Conservation (phyloP, 768 basidiomycete genomes). For the Roridomyces roridus region DNA sequence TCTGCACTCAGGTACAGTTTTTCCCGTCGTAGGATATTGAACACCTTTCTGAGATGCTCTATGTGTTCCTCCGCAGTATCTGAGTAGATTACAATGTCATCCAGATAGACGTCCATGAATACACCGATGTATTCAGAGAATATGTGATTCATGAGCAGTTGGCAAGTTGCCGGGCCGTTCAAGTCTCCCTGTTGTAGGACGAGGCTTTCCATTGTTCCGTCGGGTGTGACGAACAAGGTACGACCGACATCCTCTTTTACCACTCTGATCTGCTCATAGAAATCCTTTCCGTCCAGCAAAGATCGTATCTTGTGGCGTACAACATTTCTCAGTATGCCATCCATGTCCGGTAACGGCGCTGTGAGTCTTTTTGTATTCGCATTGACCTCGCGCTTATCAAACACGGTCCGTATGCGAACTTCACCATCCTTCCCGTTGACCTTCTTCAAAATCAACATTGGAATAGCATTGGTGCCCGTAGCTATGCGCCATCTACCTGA, state of each 20-base stretch:
- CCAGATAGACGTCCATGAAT: slow-evolving; percentile 36
- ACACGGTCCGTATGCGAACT: slow-evolving; percentile 29
- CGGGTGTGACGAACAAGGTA: slow-evolving; percentile 36
- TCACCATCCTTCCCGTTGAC: slow-evolving; percentile 14
- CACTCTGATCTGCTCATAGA: slow-evolving; percentile 49
- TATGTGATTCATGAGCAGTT: slow-evolving; percentile 49
- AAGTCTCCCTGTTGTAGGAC: slow-evolving; percentile 39
- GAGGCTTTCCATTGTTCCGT: slow-evolving; percentile 41
- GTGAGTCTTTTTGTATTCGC: slow-evolving; percentile 34
- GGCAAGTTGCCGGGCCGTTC: slow-evolving; percentile 42
- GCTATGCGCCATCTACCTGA: slow-evolving; percentile 34
- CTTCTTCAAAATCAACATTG: slow-evolving; percentile 41
- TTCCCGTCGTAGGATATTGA: slow-evolving; percentile 40
- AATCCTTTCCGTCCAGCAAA: slow-evolving; percentile 41
- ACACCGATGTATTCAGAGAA: slow-evolving; percentile 39
- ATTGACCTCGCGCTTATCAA: slow-evolving; percentile 37
- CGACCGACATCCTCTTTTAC: slow-evolving; percentile 29
- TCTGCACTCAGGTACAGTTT: slow-evolving; percentile 40
- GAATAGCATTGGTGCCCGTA: slow-evolving; percentile 32
- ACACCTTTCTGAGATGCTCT: slow-evolving; percentile 33
- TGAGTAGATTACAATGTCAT: slow-evolving; percentile 52
- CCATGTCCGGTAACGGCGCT: slow-evolving; percentile 21
- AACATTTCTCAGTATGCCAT: slow-evolving; percentile 32
- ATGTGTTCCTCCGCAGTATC: slow-evolving; percentile 41
- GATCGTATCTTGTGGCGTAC: slow-evolving; percentile 28